Evolutionary conservation across 306 rosid species (phyloP), one percentile per base, ranked within the genome.

Genomic region (Cucurbita ficifolia): DNA sequence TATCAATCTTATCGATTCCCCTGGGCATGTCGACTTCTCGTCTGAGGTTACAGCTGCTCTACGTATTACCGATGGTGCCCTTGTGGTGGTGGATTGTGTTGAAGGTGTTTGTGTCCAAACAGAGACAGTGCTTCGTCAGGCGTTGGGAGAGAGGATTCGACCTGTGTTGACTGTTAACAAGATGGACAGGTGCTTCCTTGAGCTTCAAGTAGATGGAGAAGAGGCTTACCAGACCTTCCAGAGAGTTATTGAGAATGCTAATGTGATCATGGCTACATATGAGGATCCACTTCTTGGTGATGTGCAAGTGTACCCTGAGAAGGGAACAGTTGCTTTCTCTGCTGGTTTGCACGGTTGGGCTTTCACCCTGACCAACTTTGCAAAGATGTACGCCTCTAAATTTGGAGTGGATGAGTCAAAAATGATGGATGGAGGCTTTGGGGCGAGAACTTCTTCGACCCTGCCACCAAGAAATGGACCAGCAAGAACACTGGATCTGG

Each of bases 301-400:
- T 78, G 89, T 85, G 56, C 69, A 39, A 81, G 98, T 94, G 17
- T 94, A 90, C 72, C 97, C 97, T 0, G 97, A 90, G 86, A 94
- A 94, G 74, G 98, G 98, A 54, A 94, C 98, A 0, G 96, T 94
- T 21, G 96, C 97, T 18, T 94, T 94, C 74, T 90, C 97, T 50
- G 98, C 98, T n/a, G 95, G 98, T 79, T 38, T 94, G 88, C 98
- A 94, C 0, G 97, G 97, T 0, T 94, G 98, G 98, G 97, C 97
- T 1, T 94, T 94, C 57, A 90, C 98, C 10, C 70, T 94, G 35
- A 87, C 97, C 6, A 89, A 89, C 81, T 94, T 94, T 49, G 96
- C 97, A 0, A 87, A 90, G 71, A 94, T 94, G 96, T 94, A 94
- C 79, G 98, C 98, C 0, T 89, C 97, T 1, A 94, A 94, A 54